Base-by-base conservation (phyloP, 2,329 filamentous ascomycete genomes). In the Penicillium palitans region DNA sequence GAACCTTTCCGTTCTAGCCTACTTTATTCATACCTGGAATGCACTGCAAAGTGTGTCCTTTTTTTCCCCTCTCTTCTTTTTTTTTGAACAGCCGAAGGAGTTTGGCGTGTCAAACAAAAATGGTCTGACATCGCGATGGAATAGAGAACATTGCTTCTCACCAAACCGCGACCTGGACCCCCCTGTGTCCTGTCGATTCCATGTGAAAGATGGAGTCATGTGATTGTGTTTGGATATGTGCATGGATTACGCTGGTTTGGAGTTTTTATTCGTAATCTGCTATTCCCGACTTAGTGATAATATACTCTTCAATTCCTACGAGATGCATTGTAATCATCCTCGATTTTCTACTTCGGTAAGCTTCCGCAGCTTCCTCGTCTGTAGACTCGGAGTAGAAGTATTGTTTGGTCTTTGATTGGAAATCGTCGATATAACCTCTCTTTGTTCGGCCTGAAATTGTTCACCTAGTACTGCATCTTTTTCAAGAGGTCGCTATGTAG, bases 101-200 rank as follows among this genome's bases (percentile, higher is more conserved):
- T 65, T 62, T 44, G 65, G 65, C 56, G 63, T 61, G 40, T 52
- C 57, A 62, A 61, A 63, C 55, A 63, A 62, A 63, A 61, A 39
- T 58, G 61, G 55, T 55, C 50, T 35, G 52, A 47, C 46, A 47
- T 57, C 27, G 33, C 29, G 25, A 33, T 57, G 44, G 51, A 42
- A 40, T 21, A 35, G 40, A 41, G 41, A 53, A 27, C 19, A n/a
- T 49, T 27, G 3, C 13, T 51, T 35, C 27, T 27, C 53, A 42
- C 19, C 29, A 4, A 24, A 46, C 33, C n/a, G 48, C 25, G 24
- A 31, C 35, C 33, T 24, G 17, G 19, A 41, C 12, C 19, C 33
- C 42, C 42, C 50, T 46, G 42, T 58, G 52, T 55, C 44, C 52
- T 44, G 19, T 35, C 44, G 33, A 50, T 21, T 52, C 27, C 61